These are phyloP conservation scores for Lepiota brunneoincarnata DNA, from an alignment of 768 basidiomycete genomes.

Conservation along the genomic window DNA sequence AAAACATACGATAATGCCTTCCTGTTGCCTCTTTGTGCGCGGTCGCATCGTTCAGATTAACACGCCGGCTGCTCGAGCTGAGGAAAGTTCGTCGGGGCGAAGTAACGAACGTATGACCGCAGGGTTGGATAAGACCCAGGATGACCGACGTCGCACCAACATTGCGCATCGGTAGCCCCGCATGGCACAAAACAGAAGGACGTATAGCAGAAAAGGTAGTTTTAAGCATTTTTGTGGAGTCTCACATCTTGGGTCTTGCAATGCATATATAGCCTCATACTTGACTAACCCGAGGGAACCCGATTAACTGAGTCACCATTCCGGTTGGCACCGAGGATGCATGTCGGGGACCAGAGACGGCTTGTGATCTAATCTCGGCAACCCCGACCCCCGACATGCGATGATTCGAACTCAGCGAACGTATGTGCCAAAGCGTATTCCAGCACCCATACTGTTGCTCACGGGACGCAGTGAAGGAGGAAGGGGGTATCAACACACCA, in stretches of 20 bases:
- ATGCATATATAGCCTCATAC: not conserved
- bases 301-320: constrained; percentile 3
- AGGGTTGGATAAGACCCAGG: not conserved
- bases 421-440: too few relatives aligned
- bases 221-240: constrained; percentile 8
- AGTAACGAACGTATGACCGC: not conserved
- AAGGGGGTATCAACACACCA: too few relatives aligned
- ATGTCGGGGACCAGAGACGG: not conserved
- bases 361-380: too few relatives aligned
- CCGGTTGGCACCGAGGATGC: constrained; percentile 1
- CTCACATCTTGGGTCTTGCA: not conserved
- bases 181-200: not conserved
- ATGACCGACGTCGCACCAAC: not conserved
- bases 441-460: too few relatives aligned
- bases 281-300: constrained; percentile 1
- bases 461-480: too few relatives aligned
- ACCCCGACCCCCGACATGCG: too few relatives aligned
- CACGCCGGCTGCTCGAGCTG: not conserved
- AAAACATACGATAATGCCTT: constrained; percentile 12
- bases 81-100: constrained; percentile 7
- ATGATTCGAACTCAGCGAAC: too few relatives aligned
- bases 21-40: constrained; percentile 17
- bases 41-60: constrained; percentile 7
- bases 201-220: not conserved
- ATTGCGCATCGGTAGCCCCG: constrained; percentile 3